Evolutionary conservation across 2,329 filamentous ascomycete species (phyloP).

Genomic region (Colletotrichum godetiae): DNA sequence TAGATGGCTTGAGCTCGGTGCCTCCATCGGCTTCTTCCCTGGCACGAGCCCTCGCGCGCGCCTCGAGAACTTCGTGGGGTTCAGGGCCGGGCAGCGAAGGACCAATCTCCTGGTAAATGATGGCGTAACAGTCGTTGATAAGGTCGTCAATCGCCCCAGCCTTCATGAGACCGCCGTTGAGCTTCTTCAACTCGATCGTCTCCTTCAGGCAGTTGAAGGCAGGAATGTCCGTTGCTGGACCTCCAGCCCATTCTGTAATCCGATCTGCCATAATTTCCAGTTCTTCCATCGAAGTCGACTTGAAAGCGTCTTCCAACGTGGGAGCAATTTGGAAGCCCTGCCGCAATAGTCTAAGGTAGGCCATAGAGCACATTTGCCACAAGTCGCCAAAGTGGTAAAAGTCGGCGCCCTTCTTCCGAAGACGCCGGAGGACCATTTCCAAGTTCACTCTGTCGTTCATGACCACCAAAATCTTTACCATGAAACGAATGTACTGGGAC

Average conservation of each 20-base stretch:
- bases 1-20: slow-evolving; percentile 47
- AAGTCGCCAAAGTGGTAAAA: slow-evolving; percentile 72
- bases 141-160: slow-evolving; percentile 88
- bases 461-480: slow-evolving; percentile 78
- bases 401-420: slow-evolving; percentile 85
- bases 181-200: slow-evolving; percentile 69
- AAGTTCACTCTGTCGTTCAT: slow-evolving; percentile 80
- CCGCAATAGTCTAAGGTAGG: slow-evolving; percentile 66
- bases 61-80: slow-evolving; percentile 59
- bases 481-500: slow-evolving; percentile 85
- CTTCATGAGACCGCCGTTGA: slow-evolving; percentile 92
- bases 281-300: slow-evolving; percentile 63
- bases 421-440: slow-evolving; percentile 81
- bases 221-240: slow-evolving; percentile 49
- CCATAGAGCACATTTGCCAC: slow-evolving; percentile 67
- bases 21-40: slow-evolving; percentile 54
- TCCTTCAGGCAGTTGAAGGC: slow-evolving; percentile 68
- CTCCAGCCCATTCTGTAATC: slow-evolving; percentile 65
- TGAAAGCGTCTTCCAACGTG: slow-evolving; percentile 66
- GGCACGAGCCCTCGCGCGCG: slow-evolving; percentile 49
- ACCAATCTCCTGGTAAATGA: slow-evolving; percentile 76
- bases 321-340: slow-evolving; percentile 57
- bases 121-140: slow-evolving; percentile 89
- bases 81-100: slow-evolving; percentile 66
- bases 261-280: slow-evolving; percentile 68